Conservation (phyloP, 2,329 filamentous ascomycete genomes). For the Clonostachys solani region DNA sequence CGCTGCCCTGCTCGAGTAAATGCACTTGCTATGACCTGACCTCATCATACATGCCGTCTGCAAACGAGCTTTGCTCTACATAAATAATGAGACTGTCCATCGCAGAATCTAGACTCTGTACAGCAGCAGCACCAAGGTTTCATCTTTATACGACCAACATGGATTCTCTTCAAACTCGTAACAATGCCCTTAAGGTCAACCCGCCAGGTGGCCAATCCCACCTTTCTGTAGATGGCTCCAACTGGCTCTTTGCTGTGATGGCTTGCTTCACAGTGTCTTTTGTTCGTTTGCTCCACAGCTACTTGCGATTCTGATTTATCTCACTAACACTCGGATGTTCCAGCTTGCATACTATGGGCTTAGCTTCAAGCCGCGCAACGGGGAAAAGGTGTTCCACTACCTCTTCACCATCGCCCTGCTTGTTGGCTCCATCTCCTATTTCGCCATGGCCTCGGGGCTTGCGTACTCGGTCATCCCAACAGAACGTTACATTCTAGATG, state of each 20-base stretch:
- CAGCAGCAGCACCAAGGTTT: too few relatives aligned
- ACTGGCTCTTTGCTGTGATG: conserved; percentile 53
- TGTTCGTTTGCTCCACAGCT: conserved; percentile 19
- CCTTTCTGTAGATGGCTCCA: conserved; percentile 40
- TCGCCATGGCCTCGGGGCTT: conserved; percentile 45
- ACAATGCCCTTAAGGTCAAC: conserved; percentile 43
- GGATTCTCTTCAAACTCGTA: conserved; percentile 25
- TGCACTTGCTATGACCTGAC: too few relatives aligned
- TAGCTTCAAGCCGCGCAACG: conserved; percentile 33
- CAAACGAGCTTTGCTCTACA: too few relatives aligned
- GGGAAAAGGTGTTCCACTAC: conserved; percentile 54
- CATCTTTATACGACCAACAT: conserved; percentile 12
- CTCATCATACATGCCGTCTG: too few relatives aligned
- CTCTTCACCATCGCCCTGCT: conserved; percentile 44
- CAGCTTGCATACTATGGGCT: conserved; percentile 33
- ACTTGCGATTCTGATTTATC: neutral
- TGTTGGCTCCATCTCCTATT: conserved; percentile 46
- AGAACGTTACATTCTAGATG: conserved; percentile 8
- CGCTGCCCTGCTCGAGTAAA: too few relatives aligned
- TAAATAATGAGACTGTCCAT: too few relatives aligned
- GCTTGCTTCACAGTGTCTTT: conserved; percentile 41
- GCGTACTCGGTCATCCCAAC: conserved; percentile 35
- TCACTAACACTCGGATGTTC: conserved; percentile 1
- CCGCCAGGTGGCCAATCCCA: conserved; percentile 31
- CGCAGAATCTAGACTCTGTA: too few relatives aligned